phyloP scores from a whole-genome alignment of 768 basidiomycete species.

The Suillus variegatus region DNA sequence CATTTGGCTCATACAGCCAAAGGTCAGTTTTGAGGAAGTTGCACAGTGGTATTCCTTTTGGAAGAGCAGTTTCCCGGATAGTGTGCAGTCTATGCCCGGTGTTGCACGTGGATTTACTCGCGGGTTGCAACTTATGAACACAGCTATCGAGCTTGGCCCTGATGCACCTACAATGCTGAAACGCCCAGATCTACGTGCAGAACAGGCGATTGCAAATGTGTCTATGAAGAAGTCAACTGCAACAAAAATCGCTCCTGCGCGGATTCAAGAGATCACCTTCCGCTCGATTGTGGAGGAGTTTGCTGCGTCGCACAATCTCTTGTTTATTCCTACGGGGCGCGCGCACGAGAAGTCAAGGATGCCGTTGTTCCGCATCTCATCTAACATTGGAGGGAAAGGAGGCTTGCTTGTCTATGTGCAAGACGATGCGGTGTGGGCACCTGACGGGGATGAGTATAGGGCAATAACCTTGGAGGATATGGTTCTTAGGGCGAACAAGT shows the following conservation, averaged over 20 bases:
- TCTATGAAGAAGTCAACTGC: slow-evolving; percentile 30
- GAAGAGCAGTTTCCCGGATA: slow-evolving; percentile 77
- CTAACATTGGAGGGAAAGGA: slow-evolving; percentile 77
- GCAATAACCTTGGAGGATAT: slow-evolving; percentile 89
- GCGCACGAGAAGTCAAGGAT: slow-evolving; percentile 85
- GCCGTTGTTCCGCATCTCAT: slow-evolving; percentile 85
- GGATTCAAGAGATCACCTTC: slow-evolving; percentile 87
- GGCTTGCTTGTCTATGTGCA: slow-evolving; percentile 87
- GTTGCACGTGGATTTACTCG: slow-evolving; percentile 81
- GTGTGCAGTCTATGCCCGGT: slow-evolving; percentile 62
- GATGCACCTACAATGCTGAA: slow-evolving; percentile 68
- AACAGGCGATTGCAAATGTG: slow-evolving; percentile 34
- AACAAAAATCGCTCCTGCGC: slow-evolving; percentile 43
- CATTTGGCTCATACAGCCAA: slow-evolving; percentile 90
- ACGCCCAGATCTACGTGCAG: slow-evolving; percentile 66
- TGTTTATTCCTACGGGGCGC: slow-evolving; percentile 87
- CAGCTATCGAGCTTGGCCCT: slow-evolving; percentile 84
- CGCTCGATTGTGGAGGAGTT: slow-evolving; percentile 90
- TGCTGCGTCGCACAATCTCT: slow-evolving; percentile 79
- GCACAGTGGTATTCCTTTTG: slow-evolving; percentile 92
- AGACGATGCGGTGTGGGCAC: slow-evolving; percentile 94
- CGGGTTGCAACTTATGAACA: slow-evolving; percentile 92
- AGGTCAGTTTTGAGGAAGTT: slow-evolving; percentile 88
- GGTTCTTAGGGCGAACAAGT: slow-evolving; percentile 62
- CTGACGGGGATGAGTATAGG: slow-evolving; percentile 62